phyloP scores from a whole-genome alignment of 2,329 filamentous ascomycete genomes.

The Chalaropsis thielavioides region DNA sequence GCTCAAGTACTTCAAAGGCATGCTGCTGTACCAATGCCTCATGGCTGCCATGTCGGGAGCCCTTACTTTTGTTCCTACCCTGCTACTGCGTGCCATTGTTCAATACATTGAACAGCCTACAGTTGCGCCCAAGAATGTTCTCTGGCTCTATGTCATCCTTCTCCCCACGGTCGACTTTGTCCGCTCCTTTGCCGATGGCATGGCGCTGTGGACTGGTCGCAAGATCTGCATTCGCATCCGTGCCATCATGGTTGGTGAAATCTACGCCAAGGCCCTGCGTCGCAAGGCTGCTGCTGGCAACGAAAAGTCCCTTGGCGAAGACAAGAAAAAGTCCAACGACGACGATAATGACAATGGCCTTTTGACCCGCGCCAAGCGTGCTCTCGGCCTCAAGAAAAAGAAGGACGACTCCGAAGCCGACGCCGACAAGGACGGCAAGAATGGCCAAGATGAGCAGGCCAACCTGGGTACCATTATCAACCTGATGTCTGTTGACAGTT shows the following conservation, averaged over 20 bases:
- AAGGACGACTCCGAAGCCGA: conserved; percentile 25
- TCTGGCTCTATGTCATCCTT: conserved; percentile 90
- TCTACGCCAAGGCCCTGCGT: conserved; percentile 88
- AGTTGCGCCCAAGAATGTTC: conserved; percentile 63
- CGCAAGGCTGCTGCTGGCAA: conserved; percentile 70
- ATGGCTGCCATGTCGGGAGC: conserved; percentile 70
- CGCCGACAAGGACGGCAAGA: conserved; percentile 25
- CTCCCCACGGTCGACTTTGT: conserved; percentile 71
- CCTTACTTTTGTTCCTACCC: conserved; percentile 80
- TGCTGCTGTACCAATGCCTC: conserved; percentile 59
- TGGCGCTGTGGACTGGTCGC: conserved; percentile 83
- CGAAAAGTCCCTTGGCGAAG: conserved; percentile 56
- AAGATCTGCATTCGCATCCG: conserved; percentile 88
- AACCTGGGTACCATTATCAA: conserved; percentile 98
- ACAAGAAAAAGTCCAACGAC: conserved; percentile 31
- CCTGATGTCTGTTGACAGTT: conserved; percentile 97
- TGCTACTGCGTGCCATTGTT: conserved; percentile 80
- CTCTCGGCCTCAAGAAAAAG: conserved; percentile 45
- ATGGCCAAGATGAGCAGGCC: conserved; percentile 53
- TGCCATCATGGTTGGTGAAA: conserved; percentile 91
- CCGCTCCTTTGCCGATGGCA: conserved; percentile 69
- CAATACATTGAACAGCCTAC: conserved; percentile 82
- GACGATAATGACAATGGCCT: conserved; percentile 26
- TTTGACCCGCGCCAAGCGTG: conserved; percentile 37
- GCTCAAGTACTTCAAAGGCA: conserved; percentile 66